Evolutionary conservation across 179 eudicot species (phyloP).

Genomic region (Gypsophila paniculata): DNA sequence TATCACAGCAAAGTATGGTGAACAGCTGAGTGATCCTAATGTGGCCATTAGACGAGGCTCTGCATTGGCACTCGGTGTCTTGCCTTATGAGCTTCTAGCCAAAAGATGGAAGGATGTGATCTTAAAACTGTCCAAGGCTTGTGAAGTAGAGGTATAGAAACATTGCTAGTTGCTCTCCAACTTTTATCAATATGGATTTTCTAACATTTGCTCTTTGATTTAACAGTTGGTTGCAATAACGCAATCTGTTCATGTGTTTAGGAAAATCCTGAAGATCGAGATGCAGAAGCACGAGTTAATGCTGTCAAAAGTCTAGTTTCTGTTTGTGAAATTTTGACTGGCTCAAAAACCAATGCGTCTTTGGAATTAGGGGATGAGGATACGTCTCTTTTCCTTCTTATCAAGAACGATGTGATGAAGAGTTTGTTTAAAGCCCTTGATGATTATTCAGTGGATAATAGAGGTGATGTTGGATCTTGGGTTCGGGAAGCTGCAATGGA

Average conservation of each 20-base stretch:
- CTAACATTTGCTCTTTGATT: background rate
- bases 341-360: constrained; percentile 29
- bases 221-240: background rate
- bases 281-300: constrained; percentile 96
- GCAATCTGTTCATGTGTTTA: constrained; percentile 15
- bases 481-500: constrained; percentile 96
- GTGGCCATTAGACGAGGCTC: constrained; percentile 95
- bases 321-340: constrained; percentile 66
- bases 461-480: constrained; percentile 99
- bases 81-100: constrained; percentile 69
- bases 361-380: constrained; percentile 38
- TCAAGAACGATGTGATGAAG: constrained; percentile 73
- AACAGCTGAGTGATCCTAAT: constrained; percentile 75
- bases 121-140: constrained; percentile 63
- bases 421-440: constrained; percentile 78
- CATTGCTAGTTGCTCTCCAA: constrained; percentile 9
- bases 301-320: constrained; percentile 85
- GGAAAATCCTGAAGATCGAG: constrained; percentile 89
- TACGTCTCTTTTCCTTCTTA: constrained; percentile 38
- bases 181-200: background rate
- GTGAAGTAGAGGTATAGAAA: constrained; percentile 67
- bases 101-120: constrained; percentile 62
- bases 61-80: constrained; percentile 83
- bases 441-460: constrained; percentile 90
- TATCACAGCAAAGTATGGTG: constrained; percentile 57